Base-by-base conservation (phyloP, 331 rosid genomes). In the Pyracantha coccinea region DNA sequence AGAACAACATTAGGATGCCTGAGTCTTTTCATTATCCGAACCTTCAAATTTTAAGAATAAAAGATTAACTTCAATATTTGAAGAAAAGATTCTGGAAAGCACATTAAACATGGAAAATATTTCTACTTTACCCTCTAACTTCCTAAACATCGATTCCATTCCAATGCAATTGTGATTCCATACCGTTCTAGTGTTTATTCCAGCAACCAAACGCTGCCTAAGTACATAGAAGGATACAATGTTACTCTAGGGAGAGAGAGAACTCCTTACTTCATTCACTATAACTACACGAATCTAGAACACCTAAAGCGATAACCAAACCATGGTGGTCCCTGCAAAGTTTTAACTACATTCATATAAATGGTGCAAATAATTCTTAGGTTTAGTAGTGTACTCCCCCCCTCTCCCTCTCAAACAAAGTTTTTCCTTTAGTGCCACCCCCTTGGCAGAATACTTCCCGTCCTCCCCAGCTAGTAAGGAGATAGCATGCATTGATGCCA, bases 1-100 rank as follows among this genome's bases (percentile, higher is more conserved):
- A 93, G 96, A 89, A 93, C 97, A 75, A 91, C 93, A 82, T 93
- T 93, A 23, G 98, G 97, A 91, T 93, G 98, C 87, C 98, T 86
- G 75, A 93, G 77, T 74, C 92, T 83, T 87, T 93, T 93, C 98
- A 93, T 93, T 76, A 93, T 83, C 76, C 87, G 87, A 64, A 93
- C 97, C 97, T 93, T 76, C 72, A 74, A 85, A 79, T 70, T 74
- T 74, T 73, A 74, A 60, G 64, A 80, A 82, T 76, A 72, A 65
- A 78, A 7, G 66, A 27, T 27, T 57, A 60, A 62, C 78, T 54
- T 24, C 68, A 77, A 80, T 23, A 70, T 47, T 54, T n/a, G 19
- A 23, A 47, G 35, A 21, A 61, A 61, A 15, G 11, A 61, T 61
- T 61, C 38, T 15, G 35, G 66, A 15, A 61, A 61, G 66, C 38